Percentiles rank a stretch among this genome's conserved stretches.
Evolutionary conservation across 768 basidiomycete species (phyloP).

Genomic region (Lentinula guzmanii): DNA sequence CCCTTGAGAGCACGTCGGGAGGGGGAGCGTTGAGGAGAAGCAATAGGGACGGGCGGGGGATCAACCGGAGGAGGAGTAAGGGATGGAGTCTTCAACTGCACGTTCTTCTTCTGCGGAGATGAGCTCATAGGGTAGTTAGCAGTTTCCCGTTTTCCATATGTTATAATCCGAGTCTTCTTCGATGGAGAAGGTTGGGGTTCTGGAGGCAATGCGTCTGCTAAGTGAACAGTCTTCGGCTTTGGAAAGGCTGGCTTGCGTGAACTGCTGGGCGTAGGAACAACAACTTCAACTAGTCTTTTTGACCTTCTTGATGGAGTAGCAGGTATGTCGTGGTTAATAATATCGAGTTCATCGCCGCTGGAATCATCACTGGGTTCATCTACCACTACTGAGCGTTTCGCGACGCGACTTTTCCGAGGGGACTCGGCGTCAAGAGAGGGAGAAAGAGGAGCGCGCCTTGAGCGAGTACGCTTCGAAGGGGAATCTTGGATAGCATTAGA

Average conservation of each 20-base stretch:
- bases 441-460: neutral
- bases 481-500: slow-evolving; percentile 14
- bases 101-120: neutral
- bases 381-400: neutral
- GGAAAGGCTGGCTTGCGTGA: neutral
- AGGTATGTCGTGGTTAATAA: neutral
- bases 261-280: neutral
- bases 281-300: neutral
- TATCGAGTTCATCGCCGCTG: slow-evolving; percentile 4
- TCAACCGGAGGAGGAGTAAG: neutral
- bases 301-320: neutral
- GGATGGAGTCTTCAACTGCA: neutral
- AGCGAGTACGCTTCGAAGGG: slow-evolving; percentile 28
- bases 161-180: neutral
- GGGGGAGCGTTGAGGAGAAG: neutral
- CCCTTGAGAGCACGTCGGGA: neutral
- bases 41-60: neutral
- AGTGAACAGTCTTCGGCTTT: neutral
- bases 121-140: neutral
- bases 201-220: neutral
- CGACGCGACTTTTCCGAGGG: neutral
- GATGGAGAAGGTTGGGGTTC: neutral
- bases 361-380: neutral
- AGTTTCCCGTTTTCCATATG: neutral
- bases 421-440: neutral